A percentile compares a stretch with the other conserved stretches of the same genome.
Conservation (phyloP, 495 filamentous ascomycete genomes). For the Aspergillus cristatus region DNA sequence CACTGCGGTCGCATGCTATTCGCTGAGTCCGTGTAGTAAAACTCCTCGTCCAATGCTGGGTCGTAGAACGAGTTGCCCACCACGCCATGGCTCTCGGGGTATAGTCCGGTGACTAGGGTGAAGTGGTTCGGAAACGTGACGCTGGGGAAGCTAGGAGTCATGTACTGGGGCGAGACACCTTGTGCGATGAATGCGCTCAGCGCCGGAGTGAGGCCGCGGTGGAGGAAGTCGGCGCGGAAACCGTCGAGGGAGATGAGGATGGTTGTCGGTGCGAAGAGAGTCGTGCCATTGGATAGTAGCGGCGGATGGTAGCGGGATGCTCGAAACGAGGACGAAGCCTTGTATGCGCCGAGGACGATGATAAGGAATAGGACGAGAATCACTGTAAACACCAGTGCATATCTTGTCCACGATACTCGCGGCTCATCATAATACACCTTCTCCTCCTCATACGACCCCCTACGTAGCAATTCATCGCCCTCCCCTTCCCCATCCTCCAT, state of each 20-base stretch:
- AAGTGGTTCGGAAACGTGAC: conserved; percentile 99
- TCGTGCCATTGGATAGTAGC: conserved; percentile 55
- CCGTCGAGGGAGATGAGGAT: conserved; percentile 92
- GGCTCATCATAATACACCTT: no score
- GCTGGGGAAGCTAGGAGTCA: conserved; percentile 88
- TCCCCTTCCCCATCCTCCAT: conserved; percentile 76
- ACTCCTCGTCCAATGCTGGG: conserved; percentile 62
- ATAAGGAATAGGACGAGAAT: conserved; percentile 43
- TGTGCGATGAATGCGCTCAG: conserved; percentile 69
- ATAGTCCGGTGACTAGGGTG: conserved; percentile 84
- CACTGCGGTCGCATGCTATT: conserved; percentile 73
- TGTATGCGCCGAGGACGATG: conserved; percentile 46
- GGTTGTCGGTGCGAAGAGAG: conserved; percentile 81
- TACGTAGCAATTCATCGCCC: conserved; percentile 42
- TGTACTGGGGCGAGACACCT: conserved; percentile 82
- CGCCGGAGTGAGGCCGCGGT: conserved; percentile 71
- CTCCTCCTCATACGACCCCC: background rate
- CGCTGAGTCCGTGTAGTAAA: conserved; percentile 71
- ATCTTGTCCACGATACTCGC: conserved; percentile 20
- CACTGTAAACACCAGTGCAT: conserved; percentile 24
- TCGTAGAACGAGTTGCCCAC: conserved; percentile 96
- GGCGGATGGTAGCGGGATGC: conserved; percentile 11
- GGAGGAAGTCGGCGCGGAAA: conserved; percentile 92
- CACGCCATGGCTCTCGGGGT: conserved; percentile 87
- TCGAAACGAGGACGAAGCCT: conserved; percentile 34